Evolutionary conservation across 2,329 filamentous ascomycete species (phyloP), one percentile per base, ranked within the genome.

Genomic region (Cadophora luteo-olivacea): DNA sequence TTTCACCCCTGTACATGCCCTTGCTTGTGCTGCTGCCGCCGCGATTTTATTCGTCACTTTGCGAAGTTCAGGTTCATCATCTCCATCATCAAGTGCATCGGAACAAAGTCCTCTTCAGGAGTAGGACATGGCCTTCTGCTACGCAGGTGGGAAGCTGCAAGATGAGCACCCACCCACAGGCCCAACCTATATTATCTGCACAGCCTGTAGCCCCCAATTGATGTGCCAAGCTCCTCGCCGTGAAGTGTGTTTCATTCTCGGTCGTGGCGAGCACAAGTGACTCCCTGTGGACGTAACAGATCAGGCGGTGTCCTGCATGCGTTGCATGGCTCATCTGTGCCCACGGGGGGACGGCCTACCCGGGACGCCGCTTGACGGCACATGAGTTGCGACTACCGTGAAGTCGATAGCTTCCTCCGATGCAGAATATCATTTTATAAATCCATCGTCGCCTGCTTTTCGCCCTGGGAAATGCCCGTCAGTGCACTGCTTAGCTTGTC

Each of bases 231-330:
- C 3, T 24, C 24, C 41, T 57, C 38, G 36, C 51, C 33, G 29
- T 55, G 25, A 36, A 36, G 24, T n/a, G 33, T 36, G 58, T 63
- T 63, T 63, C 58, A 62, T 32, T 63, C 24, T 41, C 24, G 33
- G 65, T 22, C 49, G 25, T 51, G 19, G 58, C 38, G 60, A 38
- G 32, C 52, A 58, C 24, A 45, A 54, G 38, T 67, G 24, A 45
- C 19, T 64, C 33, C 33, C n/a, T 36, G 49, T 52, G 24, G n/a
- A 62, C n/a, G 48, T 61, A 58, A 52, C 51, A 57, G 49, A 63
- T 67, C 60, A 63, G 58, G 58, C 65, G 65, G 52, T 48, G 51
- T 29, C 32, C 48, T 64, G 61, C 61, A 64, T 64, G 52, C 16
- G 60, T 24, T 38, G 60, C 36, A 45, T 32, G 58, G 24, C 60